Conservation (phyloP, 2,329 filamentous ascomycete species). For the Fusarium devonianum region DNA sequence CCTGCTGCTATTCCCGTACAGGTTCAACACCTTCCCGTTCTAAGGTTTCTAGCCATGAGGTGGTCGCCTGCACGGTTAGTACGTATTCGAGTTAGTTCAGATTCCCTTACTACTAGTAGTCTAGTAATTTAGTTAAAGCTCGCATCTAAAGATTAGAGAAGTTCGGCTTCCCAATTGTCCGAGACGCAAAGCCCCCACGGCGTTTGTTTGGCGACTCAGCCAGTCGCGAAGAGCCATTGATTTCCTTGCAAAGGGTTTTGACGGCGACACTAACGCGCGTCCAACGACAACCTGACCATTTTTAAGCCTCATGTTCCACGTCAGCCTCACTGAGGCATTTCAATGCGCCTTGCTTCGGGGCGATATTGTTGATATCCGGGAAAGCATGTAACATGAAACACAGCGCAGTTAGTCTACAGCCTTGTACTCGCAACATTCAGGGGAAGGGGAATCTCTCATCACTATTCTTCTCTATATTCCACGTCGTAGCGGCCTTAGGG, state of each 20-base stretch:
- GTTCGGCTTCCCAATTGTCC: constrained; percentile 17
- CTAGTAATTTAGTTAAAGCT: background rate
- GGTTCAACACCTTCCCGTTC: no score
- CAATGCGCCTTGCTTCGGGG: background rate
- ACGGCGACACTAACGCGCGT: constrained; percentile 23
- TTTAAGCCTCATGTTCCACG: constrained; percentile 29
- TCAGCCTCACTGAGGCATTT: constrained; percentile 16
- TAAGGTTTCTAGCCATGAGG: no score
- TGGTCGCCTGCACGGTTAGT: no score
- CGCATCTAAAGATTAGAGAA: background rate
- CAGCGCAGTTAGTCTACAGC: no score
- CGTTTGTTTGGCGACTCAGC: constrained; percentile 16
- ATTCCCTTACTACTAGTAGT: background rate
- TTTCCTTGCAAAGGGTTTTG: background rate
- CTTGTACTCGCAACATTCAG: background rate
- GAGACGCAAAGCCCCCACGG: constrained; percentile 11
- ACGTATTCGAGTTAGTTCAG: no score
- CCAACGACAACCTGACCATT: constrained; percentile 11
- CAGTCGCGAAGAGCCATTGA: constrained; percentile 7
- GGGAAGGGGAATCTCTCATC: background rate
- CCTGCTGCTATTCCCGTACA: no score
- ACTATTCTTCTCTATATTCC: constrained; percentile 1
- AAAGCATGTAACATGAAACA: no score
- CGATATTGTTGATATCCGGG: no score
- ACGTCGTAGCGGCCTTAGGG: background rate